A percentile compares a stretch with the other conserved stretches of the same genome.
Evolutionary conservation across 2,329 filamentous ascomycete genomes (phyloP).

Genomic region (Pyricularia grisea): DNA sequence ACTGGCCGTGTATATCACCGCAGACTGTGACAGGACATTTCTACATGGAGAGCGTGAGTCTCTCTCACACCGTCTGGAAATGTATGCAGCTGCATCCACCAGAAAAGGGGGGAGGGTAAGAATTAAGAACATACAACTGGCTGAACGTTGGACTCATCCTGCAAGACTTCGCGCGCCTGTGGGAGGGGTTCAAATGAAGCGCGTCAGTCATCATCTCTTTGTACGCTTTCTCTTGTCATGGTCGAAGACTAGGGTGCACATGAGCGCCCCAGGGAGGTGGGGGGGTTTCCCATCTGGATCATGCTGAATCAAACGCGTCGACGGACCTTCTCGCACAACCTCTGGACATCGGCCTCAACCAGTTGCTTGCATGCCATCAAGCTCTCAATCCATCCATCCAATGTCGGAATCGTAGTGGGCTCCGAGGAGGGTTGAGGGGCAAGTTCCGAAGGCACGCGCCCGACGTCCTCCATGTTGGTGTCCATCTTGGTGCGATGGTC

Average conservation of each 20-base stretch:
- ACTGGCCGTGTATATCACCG: slow-evolving; percentile 98
- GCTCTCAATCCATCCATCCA: slow-evolving; percentile 98
- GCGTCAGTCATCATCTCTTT: background rate
- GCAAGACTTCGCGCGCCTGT: slow-evolving; percentile 88
- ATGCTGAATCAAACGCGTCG: background rate
- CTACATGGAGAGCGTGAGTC: slow-evolving; percentile 31
- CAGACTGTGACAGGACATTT: slow-evolving; percentile 99
- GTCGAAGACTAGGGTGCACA: background rate
- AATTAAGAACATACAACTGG: slow-evolving; percentile 64
- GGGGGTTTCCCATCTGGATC: too few species aligned
- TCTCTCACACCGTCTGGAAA: background rate
- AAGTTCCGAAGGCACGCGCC: slow-evolving; percentile 72
- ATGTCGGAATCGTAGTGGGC: slow-evolving; percentile 79
- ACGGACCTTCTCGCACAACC: slow-evolving; percentile 92
- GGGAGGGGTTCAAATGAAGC: background rate
- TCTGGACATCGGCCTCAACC: slow-evolving; percentile 86
- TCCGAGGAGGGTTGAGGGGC: slow-evolving; percentile 60
- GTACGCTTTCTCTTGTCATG: background rate
- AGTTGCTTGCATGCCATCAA: slow-evolving; percentile 99
- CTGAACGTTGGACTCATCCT: slow-evolving; percentile 97
- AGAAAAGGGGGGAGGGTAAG: background rate
- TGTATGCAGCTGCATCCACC: background rate
- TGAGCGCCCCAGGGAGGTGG: background rate
- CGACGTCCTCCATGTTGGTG: slow-evolving; percentile 98
- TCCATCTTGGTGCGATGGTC: slow-evolving; percentile 52